Evolutionary conservation across 1,139 yeast genomes (phyloP), one percentile per base, ranked within the genome.

Genomic region (Candida anutae): DNA sequence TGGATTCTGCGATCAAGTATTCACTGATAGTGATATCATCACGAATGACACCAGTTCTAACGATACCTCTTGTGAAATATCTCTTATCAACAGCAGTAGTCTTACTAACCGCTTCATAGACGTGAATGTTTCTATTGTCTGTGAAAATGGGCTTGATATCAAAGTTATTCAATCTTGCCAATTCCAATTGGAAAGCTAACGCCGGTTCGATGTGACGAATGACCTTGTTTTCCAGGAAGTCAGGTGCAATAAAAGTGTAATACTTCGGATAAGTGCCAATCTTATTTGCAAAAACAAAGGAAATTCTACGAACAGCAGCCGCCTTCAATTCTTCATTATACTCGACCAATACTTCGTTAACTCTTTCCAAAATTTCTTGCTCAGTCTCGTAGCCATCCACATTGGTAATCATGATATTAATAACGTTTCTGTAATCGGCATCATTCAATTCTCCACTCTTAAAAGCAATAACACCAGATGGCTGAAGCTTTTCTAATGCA

Each of bases 161-260:
- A 62, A 90, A 90, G 65, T 90, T 93, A 27, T 94, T 84, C 59
- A 90, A 71, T 64, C 97, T 78, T 48, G 87, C 94, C 43, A 90
- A 71, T 62, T 90, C 98, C 46, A 90, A 72, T 65, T 90, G 98
- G 81, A 79, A 90, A 32, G 98, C 98, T 48, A 90, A 69, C 25
- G 98, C 96, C 18, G 98, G 98, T 59, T 90, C 98, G 48, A 90
- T 85, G 53, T 90, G 96, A 65, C 98, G 88, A 54, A 90, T 84
- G 21, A 88, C 88, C 61, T 80, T 76, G 62, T 90, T 94, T 58
- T 81, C 93, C 24, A 46, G 45, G 55, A 82, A 90, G 22, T 71
- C 72, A 28, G 95, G 94, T 36, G 93, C 95, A 47, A 84, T 83
- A 70, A 83, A 93, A 23, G 98, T 90, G 62, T 80, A 93, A 65